phyloP scores from a whole-genome alignment of 2,329 filamentous ascomycete species.

The Microdochium nivale region DNA sequence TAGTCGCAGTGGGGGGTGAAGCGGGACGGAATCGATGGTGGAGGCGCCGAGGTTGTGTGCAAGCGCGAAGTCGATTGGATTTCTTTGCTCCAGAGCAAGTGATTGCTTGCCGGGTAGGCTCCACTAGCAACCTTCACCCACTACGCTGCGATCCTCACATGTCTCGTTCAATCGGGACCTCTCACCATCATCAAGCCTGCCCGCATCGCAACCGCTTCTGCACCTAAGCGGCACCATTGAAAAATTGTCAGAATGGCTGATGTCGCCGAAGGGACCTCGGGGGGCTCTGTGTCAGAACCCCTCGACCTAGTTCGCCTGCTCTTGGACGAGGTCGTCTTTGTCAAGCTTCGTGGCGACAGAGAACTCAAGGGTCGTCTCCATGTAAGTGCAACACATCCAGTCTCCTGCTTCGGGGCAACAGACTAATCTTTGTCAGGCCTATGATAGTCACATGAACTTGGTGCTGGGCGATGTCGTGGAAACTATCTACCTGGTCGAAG shows the following conservation, averaged over 20 bases:
- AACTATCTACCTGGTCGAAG: conserved; percentile 89
- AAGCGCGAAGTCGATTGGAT: no score
- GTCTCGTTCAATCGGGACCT: no score
- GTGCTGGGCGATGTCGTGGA: conserved; percentile 95
- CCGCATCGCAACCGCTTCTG: background rate
- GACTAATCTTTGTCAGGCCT: conserved; percentile 55
- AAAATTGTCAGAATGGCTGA: conserved; percentile 61
- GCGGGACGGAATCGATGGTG: background rate
- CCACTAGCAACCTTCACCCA: no score
- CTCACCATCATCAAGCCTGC: background rate
- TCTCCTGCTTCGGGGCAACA: background rate
- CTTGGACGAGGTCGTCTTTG: conserved; percentile 92
- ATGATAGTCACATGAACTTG: conserved; percentile 97
- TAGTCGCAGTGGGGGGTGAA: background rate
- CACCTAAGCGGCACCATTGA: background rate
- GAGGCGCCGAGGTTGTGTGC: background rate
- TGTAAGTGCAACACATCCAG: conserved; percentile 44
- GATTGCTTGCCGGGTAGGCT: no score
- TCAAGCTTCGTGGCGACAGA: conserved; percentile 91
- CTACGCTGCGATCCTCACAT: no score
- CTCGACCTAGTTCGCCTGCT: conserved; percentile 92
- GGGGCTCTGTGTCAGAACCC: conserved; percentile 79
- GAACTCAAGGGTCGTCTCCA: conserved; percentile 93
- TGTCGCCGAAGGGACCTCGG: conserved; percentile 60
- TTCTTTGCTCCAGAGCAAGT: no score